phyloP scores from a whole-genome alignment of 2,329 filamentous ascomycete genomes.

The Apiospora sp. region DNA sequence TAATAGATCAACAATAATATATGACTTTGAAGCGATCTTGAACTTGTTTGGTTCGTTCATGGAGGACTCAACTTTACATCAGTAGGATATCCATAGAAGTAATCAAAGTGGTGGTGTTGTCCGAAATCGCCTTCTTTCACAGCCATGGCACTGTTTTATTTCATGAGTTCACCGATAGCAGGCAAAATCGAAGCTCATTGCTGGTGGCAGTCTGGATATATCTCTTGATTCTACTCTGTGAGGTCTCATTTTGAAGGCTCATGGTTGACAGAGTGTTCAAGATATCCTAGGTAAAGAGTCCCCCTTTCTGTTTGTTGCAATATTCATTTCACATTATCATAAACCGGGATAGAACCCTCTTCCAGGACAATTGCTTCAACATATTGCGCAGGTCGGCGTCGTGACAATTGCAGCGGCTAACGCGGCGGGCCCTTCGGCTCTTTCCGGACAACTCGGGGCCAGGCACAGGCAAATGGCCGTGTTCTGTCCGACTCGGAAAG shows the following conservation, averaged over 20 bases:
- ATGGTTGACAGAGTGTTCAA: background rate
- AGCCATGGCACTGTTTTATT: no score
- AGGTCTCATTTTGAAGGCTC: background rate
- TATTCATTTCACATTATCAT: background rate
- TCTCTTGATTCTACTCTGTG: background rate
- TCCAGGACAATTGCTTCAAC: background rate
- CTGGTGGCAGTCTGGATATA: background rate
- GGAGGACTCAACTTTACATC: background rate
- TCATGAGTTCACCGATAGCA: no score
- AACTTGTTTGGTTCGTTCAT: background rate
- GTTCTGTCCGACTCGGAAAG: background rate
- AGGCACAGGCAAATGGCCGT: background rate
- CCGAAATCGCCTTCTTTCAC: no score
- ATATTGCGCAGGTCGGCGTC: background rate
- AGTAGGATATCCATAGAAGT: background rate
- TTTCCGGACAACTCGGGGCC: constrained; percentile 6
- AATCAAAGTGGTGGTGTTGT: background rate
- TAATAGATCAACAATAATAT: background rate
- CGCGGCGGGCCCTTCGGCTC: constrained; percentile 6
- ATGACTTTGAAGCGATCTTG: background rate
- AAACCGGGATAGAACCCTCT: background rate
- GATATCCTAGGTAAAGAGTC: background rate
- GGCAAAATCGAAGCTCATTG: no score
- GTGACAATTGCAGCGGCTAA: constrained; percentile 5
- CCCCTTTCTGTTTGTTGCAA: background rate